Percentiles rank a stretch among this genome's conserved stretches.
Evolutionary conservation across 208 protist genomes (phyloP).

Genomic region (Acanthamoeba sp.): DNA sequence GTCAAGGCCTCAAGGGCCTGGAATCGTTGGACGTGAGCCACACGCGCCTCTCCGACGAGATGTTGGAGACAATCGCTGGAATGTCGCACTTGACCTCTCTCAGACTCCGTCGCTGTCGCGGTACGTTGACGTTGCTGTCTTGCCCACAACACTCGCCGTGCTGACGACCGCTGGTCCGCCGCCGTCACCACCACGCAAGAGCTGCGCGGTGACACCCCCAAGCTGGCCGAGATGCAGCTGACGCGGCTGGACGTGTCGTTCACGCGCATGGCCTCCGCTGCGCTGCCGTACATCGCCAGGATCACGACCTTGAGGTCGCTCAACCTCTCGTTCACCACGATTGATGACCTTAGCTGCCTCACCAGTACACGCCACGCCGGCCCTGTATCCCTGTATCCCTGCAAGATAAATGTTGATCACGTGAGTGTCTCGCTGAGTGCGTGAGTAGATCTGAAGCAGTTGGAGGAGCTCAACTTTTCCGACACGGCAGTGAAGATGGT

Average conservation of each 20-base stretch:
- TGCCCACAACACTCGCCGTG: too few relatives aligned
- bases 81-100: background rate
- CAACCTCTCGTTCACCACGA: background rate
- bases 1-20: background rate
- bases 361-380: background rate
- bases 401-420: too few relatives aligned
- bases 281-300: background rate
- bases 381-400: too few relatives aligned
- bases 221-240: background rate
- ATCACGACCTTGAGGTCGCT: background rate
- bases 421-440: too few relatives aligned
- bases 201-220: background rate
- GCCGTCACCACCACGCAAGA: background rate
- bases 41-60: background rate
- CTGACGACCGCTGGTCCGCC: too few relatives aligned
- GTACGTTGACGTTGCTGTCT: background rate
- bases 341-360: background rate
- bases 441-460: background rate
- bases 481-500: background rate
- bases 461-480: constrained; percentile 30
- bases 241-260: background rate
- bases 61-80: background rate
- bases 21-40: constrained; percentile 15
- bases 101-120: background rate
- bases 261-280: background rate